Percentiles rank a stretch among this genome's conserved stretches.
These are phyloP conservation scores for Cladorrhinum sp. DNA, from an alignment of 2,329 filamentous ascomycete species.

Conservation along the genomic window DNA sequence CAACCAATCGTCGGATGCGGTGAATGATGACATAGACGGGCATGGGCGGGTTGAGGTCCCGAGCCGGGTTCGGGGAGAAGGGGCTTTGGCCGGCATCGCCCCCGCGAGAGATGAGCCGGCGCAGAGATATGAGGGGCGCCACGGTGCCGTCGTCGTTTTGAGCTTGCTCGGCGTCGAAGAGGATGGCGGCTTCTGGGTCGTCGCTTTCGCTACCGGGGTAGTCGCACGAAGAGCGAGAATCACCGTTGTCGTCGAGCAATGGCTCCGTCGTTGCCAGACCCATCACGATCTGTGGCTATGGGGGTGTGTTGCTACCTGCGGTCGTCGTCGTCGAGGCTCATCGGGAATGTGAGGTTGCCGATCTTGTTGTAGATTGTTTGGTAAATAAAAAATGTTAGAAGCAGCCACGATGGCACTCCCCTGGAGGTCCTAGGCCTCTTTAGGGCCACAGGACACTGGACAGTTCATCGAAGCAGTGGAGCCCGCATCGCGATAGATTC, in stretches of 20 bases:
- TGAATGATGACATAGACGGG: constrained; percentile 32
- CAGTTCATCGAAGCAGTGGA: constrained; percentile 2
- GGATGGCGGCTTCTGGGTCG: constrained; percentile 22
- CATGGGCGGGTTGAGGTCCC: constrained; percentile 9
- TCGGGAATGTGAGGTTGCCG: neutral
- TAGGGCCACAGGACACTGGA: constrained; percentile 3
- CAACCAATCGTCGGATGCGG: constrained; percentile 28
- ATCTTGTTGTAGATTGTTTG: neutral
- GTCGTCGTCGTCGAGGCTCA: constrained; percentile 9
- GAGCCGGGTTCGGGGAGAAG: constrained; percentile 1
- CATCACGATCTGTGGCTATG: constrained; percentile 4
- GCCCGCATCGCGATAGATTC: constrained; percentile 2
- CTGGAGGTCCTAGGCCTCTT: neutral
- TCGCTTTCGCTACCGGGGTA: constrained; percentile 16
- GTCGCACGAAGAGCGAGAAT: constrained; percentile 17
- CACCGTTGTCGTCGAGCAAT: constrained; percentile 10
- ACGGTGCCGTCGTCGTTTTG: constrained; percentile 14
- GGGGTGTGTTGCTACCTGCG: neutral
- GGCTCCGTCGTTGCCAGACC: constrained; percentile 2
- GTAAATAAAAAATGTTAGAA: neutral
- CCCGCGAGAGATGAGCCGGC: constrained; percentile 15
- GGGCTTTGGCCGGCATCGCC: constrained; percentile 2
- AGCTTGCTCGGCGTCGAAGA: constrained; percentile 12
- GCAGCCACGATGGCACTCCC: neutral
- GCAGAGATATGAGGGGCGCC: constrained; percentile 20